A percentile compares a stretch with the other conserved stretches of the same genome.
These are phyloP conservation scores for Tagetes patula DNA, from an alignment of 129 eudicot species.

Conservation along the genomic window DNA sequence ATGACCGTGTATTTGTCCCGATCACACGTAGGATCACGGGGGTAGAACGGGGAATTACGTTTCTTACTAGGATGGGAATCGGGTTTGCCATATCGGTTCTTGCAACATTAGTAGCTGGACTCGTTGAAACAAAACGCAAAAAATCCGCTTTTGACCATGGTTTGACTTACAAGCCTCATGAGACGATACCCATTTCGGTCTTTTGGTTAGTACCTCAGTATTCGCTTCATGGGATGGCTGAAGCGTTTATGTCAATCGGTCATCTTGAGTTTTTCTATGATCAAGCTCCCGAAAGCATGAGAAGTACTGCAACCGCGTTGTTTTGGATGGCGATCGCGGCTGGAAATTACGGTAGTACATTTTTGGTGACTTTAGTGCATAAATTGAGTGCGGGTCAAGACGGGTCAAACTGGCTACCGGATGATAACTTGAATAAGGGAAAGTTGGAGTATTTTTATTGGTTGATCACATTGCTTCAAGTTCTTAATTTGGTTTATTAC, in stretches of 20 bases:
- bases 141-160: conserved; percentile 49
- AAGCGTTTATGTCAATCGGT: conserved; percentile 88
- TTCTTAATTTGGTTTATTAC: conserved; percentile 60
- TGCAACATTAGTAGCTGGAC: conserved; percentile 80
- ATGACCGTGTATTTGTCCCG: conserved; percentile 73
- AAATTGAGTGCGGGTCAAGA: conserved; percentile 43
- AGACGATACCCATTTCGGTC: conserved; percentile 59
- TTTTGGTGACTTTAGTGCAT: conserved; percentile 72
- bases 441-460: conserved; percentile 80
- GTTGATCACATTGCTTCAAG: conserved; percentile 76
- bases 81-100: conserved; percentile 69
- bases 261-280: conserved; percentile 90
- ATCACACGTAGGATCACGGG: conserved; percentile 67
- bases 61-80: conserved; percentile 75
- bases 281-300: conserved; percentile 97
- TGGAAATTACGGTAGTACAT: conserved; percentile 76
- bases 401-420: conserved; percentile 90
- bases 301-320: conserved; percentile 77
- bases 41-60: conserved; percentile 71
- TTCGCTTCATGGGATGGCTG: conserved; percentile 79
- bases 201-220: conserved; percentile 86
- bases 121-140: conserved; percentile 67
- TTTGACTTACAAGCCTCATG: conserved; percentile 43
- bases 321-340: conserved; percentile 79
- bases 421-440: conserved; percentile 69